Base-by-base conservation (phyloP, 1,284 basidiomycete species). In the Melampsora larici-populina region DNA sequence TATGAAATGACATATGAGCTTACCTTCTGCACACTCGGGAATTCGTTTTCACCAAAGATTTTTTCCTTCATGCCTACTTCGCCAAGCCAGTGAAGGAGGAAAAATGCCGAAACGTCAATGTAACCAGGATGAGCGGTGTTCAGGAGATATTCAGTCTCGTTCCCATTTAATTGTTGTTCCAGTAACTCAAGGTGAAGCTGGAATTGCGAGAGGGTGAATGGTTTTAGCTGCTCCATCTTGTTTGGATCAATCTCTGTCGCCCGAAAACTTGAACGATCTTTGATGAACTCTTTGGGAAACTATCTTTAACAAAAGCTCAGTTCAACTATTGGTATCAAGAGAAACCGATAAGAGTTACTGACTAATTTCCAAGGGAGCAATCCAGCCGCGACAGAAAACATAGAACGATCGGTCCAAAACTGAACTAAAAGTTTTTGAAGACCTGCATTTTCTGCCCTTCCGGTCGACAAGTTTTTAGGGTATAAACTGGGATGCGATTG, bases 31-130 rank as follows among this genome's bases (percentile, higher is more conserved):
- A 55, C 51, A 21, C 18, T 55, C 5, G 51, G 51, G 24, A 55
- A 55, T 15, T 51, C 51, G 33, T 72, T 36, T 24, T 43, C 58
- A 49, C 70, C 70, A 40, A 63, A 64, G 7, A 72, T 51, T 17
- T 62, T 48, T 15, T 72, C 60, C 17, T 72, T 62, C 13, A 7
- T 15, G n/a, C 66, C 58, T 31, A 79, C 58, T n/a, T 43, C 21
- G 24, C 72, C 51, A 43, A 78, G 64, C 79, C 79, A 79, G 58
- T 68, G 24, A 43, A 78, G 66, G 43, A 66, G 24, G 66, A 78
- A 78, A 66, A 60, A 79, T n/a, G 78, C 58, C 4, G 79, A 78
- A 26, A 78, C 60, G 62, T 79, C 79, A 17, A 79, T 26, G 71
- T 78, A 78, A 46, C 66, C 70, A 15, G 78, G 66, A 6, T 62